phyloP scores from a whole-genome alignment of 768 basidiomycete genomes.

The Mycena vulgaris region DNA sequence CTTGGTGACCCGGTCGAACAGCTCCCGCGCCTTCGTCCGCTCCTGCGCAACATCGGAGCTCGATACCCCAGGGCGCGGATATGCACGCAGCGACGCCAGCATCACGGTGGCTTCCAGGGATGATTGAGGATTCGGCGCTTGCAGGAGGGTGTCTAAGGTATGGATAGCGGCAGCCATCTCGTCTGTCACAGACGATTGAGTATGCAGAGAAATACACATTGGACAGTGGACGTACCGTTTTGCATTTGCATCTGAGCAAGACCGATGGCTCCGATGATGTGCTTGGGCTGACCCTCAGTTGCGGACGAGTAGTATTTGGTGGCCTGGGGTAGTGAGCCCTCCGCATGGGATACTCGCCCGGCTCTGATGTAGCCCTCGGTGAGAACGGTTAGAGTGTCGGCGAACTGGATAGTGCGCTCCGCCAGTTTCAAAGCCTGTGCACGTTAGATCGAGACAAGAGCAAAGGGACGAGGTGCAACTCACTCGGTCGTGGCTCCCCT shows the following conservation, averaged over 20 bases:
- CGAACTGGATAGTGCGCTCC: slow-evolving; percentile 94
- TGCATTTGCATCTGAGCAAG: slow-evolving; percentile 90
- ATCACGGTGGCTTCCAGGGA: slow-evolving; percentile 90
- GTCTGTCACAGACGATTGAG: slow-evolving; percentile 57
- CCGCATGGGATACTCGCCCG: slow-evolving; percentile 84
- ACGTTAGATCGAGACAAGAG: slow-evolving; percentile 5
- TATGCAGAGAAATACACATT: background rate
- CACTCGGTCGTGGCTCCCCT: slow-evolving; percentile 75
- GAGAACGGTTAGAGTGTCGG: slow-evolving; percentile 87
- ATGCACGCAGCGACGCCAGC: slow-evolving; percentile 90
- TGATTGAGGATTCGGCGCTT: slow-evolving; percentile 73
- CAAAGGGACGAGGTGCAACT: slow-evolving; percentile 37
- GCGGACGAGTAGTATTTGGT: slow-evolving; percentile 79
- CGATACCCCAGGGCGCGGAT: slow-evolving; percentile 85
- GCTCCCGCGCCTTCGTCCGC: slow-evolving; percentile 79
- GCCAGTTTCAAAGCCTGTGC: slow-evolving; percentile 90
- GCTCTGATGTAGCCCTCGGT: slow-evolving; percentile 91
- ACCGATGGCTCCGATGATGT: slow-evolving; percentile 86
- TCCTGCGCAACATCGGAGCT: slow-evolving; percentile 81
- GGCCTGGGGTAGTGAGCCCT: slow-evolving; percentile 76
- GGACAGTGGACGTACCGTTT: slow-evolving; percentile 65
- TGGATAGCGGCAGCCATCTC: slow-evolving; percentile 90
- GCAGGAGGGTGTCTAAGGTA: slow-evolving; percentile 83
- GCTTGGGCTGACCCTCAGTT: slow-evolving; percentile 78
- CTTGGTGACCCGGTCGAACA: slow-evolving; percentile 84